A percentile compares a stretch with the other conserved stretches of the same genome.
These are phyloP conservation scores for Pholiota microspora DNA, from an alignment of 768 basidiomycete species.

Conservation along the genomic window DNA sequence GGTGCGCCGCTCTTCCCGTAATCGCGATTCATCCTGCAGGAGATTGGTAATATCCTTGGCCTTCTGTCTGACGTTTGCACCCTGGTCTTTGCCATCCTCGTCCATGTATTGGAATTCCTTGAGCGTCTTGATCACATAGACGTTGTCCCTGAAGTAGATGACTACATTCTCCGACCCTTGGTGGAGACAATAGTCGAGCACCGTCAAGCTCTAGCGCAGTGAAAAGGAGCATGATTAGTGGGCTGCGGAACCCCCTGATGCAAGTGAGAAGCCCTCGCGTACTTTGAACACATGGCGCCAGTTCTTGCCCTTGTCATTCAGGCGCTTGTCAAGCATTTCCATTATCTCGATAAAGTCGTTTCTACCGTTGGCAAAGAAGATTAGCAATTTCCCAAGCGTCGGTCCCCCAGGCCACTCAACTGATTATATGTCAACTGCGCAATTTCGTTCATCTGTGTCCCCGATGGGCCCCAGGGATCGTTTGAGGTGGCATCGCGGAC, in stretches of 20 bases:
- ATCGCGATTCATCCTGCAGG: constrained; percentile 78
- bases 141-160: constrained; percentile 95
- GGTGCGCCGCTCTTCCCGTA: constrained; percentile 80
- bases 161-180: constrained; percentile 98
- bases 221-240: background rate
- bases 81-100: constrained; percentile 95
- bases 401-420: constrained; percentile 44
- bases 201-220: constrained; percentile 69
- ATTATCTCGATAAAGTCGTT: constrained; percentile 99
- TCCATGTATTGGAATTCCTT: constrained; percentile 98
- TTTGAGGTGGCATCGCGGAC: constrained; percentile 96
- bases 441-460: constrained; percentile 98
- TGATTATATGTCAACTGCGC: constrained; percentile 97
- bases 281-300: constrained; percentile 99
- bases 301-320: constrained; percentile 99
- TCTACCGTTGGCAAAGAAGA: constrained; percentile 31
- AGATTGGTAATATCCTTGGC: constrained; percentile 98
- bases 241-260: background rate
- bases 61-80: constrained; percentile 96
- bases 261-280: constrained; percentile 13
- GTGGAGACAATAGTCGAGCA: constrained; percentile 94
- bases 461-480: constrained; percentile 97
- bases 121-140: constrained; percentile 97
- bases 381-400: background rate
- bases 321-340: constrained; percentile 99